phyloP scores from a whole-genome alignment of 148 eudicot species.

The Camellia granthamiana region DNA sequence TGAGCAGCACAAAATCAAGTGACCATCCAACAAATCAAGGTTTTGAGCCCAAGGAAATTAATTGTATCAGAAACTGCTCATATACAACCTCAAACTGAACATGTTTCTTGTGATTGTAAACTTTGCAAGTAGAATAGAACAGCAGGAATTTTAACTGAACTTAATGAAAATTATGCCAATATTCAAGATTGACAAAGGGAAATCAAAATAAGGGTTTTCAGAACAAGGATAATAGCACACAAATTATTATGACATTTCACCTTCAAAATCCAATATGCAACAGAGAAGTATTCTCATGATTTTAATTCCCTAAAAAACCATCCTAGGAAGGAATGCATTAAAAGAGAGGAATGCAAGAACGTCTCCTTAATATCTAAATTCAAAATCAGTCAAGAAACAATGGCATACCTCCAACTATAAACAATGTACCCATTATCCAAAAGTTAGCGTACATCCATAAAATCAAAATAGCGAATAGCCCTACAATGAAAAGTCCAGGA shows the following conservation, averaged over 20 bases:
- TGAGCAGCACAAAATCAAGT: background rate
- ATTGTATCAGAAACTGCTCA: background rate
- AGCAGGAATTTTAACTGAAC: background rate
- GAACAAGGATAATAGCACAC: background rate
- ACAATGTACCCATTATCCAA: constrained; percentile 89
- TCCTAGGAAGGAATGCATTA: background rate
- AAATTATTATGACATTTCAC: background rate
- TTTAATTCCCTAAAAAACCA: background rate
- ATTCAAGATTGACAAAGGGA: background rate
- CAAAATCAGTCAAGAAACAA: constrained; percentile 13
- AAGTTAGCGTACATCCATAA: constrained; percentile 99
- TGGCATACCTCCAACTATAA: constrained; percentile 86
- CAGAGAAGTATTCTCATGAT: background rate
- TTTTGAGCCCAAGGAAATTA: background rate
- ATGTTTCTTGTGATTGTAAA: background rate
- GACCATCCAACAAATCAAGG: background rate
- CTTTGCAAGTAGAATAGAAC: constrained; percentile 7
- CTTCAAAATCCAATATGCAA: background rate
- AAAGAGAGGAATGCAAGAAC: background rate
- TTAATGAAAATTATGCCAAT: background rate
- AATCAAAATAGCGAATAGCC: constrained; percentile 80
- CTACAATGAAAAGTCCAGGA: constrained; percentile 95
- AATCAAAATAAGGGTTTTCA: background rate
- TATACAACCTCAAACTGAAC: background rate
- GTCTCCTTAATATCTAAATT: background rate